Evolutionary conservation across 1,284 basidiomycete species (phyloP), one percentile per base, ranked within the genome.

Genomic region (Inonotus obliquus): DNA sequence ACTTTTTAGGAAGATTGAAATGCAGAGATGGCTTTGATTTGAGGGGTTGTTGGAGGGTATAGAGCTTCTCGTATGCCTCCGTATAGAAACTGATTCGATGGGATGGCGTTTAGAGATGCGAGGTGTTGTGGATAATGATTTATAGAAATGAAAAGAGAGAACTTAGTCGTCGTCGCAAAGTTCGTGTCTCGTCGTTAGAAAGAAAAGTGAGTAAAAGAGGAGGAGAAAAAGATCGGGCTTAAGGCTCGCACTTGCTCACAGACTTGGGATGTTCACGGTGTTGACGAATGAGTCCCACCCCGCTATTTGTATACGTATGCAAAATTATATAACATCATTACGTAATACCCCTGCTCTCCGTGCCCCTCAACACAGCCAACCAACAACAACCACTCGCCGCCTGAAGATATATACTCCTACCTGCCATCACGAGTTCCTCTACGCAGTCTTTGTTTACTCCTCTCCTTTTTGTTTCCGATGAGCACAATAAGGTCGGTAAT

Each of bases 141-240:
- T 65, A 63, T 65, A 68, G 65, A 67, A 62, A 64, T 58, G 64
- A 64, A 66, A 67, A 64, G 69, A 56, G 72, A 74, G 68, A 69
- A 67, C 74, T 74, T 63, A 67, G 66, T 74, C 73, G 83, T 85
- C 84, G 84, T 86, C 32, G 79, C 76, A 78, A 77, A 77, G 78
- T 86, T 83, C 84, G 86, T 77, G 76, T 76, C 71, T 76, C 79
- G 85, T 88, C 86, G 86, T 88, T 81, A 59, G 45, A 39, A 49
- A 45, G 48, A 38, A 37, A 47, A 27, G 29, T 19, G 32, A n/a
- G 27, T 19, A 49, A 45, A 44, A 49, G 38, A 21, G 27, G 32
- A n/a, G 47, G 54, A 49, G 39, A 47, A 29, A 52, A 54, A 27
- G 44, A 45, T 47, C 44, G 27, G 27, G 35, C 11, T 27, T 14